These are phyloP conservation scores for Heritiera littoralis DNA, from an alignment of 345 rosid species.

Conservation along the genomic window DNA sequence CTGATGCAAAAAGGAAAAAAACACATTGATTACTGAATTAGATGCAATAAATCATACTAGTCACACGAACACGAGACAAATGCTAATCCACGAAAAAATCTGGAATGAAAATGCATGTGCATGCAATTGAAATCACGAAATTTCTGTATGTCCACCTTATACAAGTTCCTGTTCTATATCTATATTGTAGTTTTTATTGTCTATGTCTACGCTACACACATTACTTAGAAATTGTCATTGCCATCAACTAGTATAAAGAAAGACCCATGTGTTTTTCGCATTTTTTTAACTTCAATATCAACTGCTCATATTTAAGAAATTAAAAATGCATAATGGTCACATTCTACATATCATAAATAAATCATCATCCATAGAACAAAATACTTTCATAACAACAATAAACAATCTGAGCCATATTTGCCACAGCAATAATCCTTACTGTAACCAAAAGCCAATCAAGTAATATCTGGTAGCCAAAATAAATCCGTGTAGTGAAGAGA, in stretches of 20 bases:
- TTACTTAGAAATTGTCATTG: background rate
- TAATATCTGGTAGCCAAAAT: background rate
- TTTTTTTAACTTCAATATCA: background rate
- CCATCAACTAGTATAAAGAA: background rate
- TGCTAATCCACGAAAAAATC: background rate
- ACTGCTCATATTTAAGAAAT: background rate
- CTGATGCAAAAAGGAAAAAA: slow-evolving; percentile 22
- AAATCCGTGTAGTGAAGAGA: background rate
- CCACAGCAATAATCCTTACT: background rate
- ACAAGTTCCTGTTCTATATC: background rate
- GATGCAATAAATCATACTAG: background rate
- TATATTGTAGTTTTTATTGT: background rate
- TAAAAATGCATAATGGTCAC: background rate
- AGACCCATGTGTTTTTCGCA: background rate
- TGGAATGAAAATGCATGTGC: too few species aligned
- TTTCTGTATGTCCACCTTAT: background rate
- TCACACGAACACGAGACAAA: background rate
- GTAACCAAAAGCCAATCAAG: background rate
- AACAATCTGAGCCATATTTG: background rate
- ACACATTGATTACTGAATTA: background rate
- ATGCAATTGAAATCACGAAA: background rate
- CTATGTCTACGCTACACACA: background rate
- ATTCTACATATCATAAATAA: background rate
- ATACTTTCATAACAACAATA: background rate
- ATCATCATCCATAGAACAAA: background rate